Evolutionary conservation across 2,329 filamentous ascomycete species (phyloP).

Genomic region (Penicillium sp.): DNA sequence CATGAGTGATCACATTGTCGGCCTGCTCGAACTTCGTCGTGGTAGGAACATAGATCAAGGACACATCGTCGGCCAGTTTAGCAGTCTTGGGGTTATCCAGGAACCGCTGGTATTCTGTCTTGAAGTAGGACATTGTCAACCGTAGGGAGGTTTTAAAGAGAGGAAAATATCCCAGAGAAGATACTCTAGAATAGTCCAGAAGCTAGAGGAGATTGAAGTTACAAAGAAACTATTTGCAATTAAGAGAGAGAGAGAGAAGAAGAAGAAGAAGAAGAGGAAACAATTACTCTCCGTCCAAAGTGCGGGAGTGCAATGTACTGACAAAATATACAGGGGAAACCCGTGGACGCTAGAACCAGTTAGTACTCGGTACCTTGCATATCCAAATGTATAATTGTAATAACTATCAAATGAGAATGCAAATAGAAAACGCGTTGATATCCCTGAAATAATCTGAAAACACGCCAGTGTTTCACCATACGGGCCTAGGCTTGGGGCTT

Average conservation of each 20-base stretch:
- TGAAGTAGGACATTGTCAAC: constrained; percentile 34
- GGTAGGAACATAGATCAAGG: constrained; percentile 82
- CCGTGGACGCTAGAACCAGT: not conserved
- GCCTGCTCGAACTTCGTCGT: constrained; percentile 63
- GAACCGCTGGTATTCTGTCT: constrained; percentile 60
- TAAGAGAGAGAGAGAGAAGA: too few species aligned
- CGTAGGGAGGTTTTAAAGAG: not conserved
- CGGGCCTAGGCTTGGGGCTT: constrained; percentile 2
- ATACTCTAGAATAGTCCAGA: not conserved
- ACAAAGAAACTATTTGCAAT: not conserved
- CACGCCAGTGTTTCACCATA: constrained; percentile 22
- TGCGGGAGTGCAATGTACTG: not conserved
- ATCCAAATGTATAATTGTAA: not conserved
- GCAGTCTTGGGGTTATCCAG: constrained; percentile 57
- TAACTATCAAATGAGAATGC: not conserved
- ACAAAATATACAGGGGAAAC: constrained; percentile 1
- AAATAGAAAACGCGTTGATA: constrained; percentile 11
- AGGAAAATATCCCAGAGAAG: not conserved
- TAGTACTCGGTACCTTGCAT: constrained; percentile 9
- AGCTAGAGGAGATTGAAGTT: not conserved
- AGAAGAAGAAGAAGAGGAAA: constrained; percentile 9
- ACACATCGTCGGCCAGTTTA: constrained; percentile 56
- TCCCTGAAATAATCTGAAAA: constrained; percentile 6
- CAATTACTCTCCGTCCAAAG: not conserved
- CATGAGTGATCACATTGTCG: constrained; percentile 72